Conservation (phyloP, 208 protist genomes). For the Endotrypanum monterogeii region DNA sequence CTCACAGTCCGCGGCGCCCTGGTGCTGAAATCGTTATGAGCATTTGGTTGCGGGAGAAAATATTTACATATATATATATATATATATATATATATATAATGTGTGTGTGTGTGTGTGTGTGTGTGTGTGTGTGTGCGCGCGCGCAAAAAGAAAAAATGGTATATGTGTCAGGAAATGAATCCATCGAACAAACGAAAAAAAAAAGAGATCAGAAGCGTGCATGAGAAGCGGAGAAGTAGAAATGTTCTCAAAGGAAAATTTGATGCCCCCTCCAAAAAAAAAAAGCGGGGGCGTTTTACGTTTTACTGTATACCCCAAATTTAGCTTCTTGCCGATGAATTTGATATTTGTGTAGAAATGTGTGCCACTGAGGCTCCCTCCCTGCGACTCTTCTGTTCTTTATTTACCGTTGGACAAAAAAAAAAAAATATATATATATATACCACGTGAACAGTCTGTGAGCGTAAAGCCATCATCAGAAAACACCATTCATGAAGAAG, state of each 20-base stretch:
- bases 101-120: no score
- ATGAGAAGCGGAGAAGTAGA: neutral
- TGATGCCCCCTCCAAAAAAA: neutral
- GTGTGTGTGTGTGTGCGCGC: no score
- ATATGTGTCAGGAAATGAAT: no score
- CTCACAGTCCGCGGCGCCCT: neutral
- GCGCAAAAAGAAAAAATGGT: no score
- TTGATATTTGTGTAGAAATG: neutral
- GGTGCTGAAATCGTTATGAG: no score
- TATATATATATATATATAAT: no score
- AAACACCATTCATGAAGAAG: neutral
- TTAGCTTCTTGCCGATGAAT: neutral
- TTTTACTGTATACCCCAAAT: neutral
- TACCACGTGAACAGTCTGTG: no score
- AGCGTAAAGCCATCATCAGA: neutral
- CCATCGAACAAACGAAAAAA: slow-evolving; percentile 3
- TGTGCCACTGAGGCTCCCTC: neutral
- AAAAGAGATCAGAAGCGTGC: no score
- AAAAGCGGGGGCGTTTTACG: neutral
- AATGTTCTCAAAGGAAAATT: neutral
- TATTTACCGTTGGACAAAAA: no score
- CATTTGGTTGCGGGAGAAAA: no score
- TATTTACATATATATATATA: no score
- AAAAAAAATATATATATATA: no score
- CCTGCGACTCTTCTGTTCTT: neutral